These are phyloP conservation scores for Trametes gibbosa DNA, from an alignment of 768 basidiomycete genomes.

Conservation along the genomic window DNA sequence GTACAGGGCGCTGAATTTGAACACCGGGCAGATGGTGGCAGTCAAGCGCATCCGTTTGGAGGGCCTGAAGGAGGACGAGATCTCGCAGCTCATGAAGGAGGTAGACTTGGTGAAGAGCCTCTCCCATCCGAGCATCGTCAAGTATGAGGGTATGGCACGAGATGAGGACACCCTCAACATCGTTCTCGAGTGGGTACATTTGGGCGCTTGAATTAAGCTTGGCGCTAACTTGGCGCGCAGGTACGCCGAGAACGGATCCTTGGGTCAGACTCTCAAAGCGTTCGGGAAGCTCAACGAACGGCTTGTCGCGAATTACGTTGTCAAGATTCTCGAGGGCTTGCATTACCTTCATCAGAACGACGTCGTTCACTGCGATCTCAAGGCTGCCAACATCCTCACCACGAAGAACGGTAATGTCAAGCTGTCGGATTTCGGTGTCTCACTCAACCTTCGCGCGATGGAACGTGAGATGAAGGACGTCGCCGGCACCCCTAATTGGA, in stretches of 20 bases:
- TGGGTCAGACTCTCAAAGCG: conserved; percentile 88
- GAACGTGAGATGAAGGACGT: conserved; percentile 82
- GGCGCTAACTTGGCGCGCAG: conserved; percentile 40
- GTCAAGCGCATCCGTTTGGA: conserved; percentile 93
- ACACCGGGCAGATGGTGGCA: conserved; percentile 97
- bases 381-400: conserved; percentile 97
- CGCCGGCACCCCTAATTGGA: conserved; percentile 97
- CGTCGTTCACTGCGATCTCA: conserved; percentile 97
- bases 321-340: conserved; percentile 94
- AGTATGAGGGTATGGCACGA: conserved; percentile 94
- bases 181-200: conserved; percentile 78
- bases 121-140: conserved; percentile 93
- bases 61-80: conserved; percentile 87
- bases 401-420: conserved; percentile 98
- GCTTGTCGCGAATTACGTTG: conserved; percentile 89
- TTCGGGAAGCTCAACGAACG: conserved; percentile 93
- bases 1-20: conserved; percentile 90
- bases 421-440: conserved; percentile 96
- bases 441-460: conserved; percentile 91
- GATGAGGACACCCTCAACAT: conserved; percentile 89
- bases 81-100: conserved; percentile 89
- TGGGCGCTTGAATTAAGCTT: conserved; percentile 5
- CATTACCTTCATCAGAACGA: conserved; percentile 88
- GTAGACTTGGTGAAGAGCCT: conserved; percentile 90
- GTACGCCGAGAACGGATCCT: conserved; percentile 94